Evolutionary conservation across 352 stramenopile genomes (phyloP), one percentile per base, ranked within the genome.

Genomic region (Pythium inflatum): DNA sequence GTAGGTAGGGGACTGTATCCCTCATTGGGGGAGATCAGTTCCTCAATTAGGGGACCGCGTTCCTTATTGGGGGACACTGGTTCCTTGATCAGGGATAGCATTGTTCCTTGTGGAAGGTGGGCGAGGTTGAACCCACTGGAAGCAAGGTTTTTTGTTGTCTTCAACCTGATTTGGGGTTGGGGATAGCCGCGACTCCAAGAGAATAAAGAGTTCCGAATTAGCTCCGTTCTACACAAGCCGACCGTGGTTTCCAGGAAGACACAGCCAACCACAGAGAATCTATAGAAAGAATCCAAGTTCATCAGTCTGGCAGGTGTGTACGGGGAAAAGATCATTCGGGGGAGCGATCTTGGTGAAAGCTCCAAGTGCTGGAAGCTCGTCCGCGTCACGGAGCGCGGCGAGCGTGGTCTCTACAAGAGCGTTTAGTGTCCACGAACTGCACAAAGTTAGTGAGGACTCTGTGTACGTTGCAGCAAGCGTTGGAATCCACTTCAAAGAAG

Each of bases 401-500:
- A 43, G 36, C 36, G 36, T 16, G 36, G 36, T 43, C 36, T 43
- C 36, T 43, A 43, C 9, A 16, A 16, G 16, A 43, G 36, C 36
- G 36, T 43, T 16, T 43, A 43, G 36, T 43, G 36, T 43, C 9
- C 36, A 16, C 9, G 36, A 43, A 43, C 9, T 16, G 36, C 36
- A 43, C 36, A 16, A 16, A 43, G 36, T 43, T 16, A 43, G 36
- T 43, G 36, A 43, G 36, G 36, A 43, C 36, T 43, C 36, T 43
- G 36, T 43, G 36, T 43, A 9, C 16, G 36, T 43, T 16, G 36
- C 16, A 16, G 16, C 9, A 43, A 43, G 36, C 36, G 36, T 50
- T 16, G 41, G 41, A 24, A 8, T 50, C n/a, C 41, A 50, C 41
- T 50, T 50, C 41, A 50, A 50, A 50, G 41, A 50, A 50, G 8